Percentiles rank a stretch among this genome's conserved stretches.
phyloP scores from a whole-genome alignment of 2,329 filamentous ascomycete genomes.

The Ambrosiella xylebori region DNA sequence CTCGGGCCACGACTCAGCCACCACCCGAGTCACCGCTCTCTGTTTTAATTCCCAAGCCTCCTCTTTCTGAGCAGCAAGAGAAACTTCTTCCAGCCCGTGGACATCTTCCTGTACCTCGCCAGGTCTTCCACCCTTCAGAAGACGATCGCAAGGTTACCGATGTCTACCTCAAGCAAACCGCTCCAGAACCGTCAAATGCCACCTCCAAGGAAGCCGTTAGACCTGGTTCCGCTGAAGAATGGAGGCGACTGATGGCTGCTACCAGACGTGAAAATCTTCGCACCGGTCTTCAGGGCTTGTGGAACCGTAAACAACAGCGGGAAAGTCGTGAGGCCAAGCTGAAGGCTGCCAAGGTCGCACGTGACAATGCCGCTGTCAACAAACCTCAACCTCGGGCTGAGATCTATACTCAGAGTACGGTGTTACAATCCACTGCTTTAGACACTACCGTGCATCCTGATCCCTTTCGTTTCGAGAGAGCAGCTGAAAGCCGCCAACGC shows the following conservation, averaged over 20 bases:
- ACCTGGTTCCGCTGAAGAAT: conserved; percentile 26
- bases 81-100: conserved; percentile 45
- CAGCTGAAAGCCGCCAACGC: conserved; percentile 25
- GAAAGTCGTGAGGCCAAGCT: conserved; percentile 22
- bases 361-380: conserved; percentile 31
- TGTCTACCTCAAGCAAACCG: conserved; percentile 43
- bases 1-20: conserved; percentile 19
- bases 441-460: conserved; percentile 40
- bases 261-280: conserved; percentile 54
- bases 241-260: conserved; percentile 59
- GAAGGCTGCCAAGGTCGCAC: conserved; percentile 30
- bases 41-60: conserved; percentile 61
- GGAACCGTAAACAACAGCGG: conserved; percentile 40
- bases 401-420: conserved; percentile 51
- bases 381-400: conserved; percentile 62
- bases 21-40: conserved; percentile 78
- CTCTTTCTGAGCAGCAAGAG: conserved; percentile 44
- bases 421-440: conserved; percentile 34
- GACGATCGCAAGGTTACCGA: conserved; percentile 42
- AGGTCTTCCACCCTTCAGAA: conserved; percentile 49
- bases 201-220: conserved; percentile 22
- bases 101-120: conserved; percentile 64
- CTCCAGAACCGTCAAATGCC: conserved; percentile 33
- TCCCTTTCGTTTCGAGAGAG: conserved; percentile 40
- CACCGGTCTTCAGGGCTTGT: conserved; percentile 52